Conservation (phyloP, 1,139 yeast genomes). For the Debaryomyces singareniensis region DNA sequence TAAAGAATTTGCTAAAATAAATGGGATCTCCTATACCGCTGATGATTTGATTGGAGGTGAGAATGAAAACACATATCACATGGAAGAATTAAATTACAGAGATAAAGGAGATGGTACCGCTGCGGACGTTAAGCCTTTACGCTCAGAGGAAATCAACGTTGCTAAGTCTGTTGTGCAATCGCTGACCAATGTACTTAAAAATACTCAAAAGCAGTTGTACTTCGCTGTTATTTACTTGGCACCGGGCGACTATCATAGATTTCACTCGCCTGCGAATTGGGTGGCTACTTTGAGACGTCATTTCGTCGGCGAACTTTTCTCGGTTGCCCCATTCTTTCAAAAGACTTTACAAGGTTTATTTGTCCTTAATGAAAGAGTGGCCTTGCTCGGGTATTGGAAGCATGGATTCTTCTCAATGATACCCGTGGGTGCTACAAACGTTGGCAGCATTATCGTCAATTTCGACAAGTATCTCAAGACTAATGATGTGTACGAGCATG, state of each 20-base stretch:
- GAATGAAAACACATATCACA: constrained; percentile 22
- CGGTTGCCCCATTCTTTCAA: constrained; percentile 97
- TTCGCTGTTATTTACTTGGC: constrained; percentile 93
- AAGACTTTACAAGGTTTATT: constrained; percentile 79
- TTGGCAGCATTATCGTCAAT: constrained; percentile 87
- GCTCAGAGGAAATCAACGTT: constrained; percentile 35
- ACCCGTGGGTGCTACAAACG: constrained; percentile 98
- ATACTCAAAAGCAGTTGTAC: constrained; percentile 55
- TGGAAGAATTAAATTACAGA: constrained; percentile 42
- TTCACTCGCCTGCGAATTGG: constrained; percentile 97
- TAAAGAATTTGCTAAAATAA: constrained; percentile 70
- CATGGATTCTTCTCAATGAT: constrained; percentile 98
- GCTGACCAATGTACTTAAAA: constrained; percentile 21
- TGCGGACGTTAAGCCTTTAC: constrained; percentile 23
- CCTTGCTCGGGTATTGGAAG: constrained; percentile 92
- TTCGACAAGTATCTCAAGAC: constrained; percentile 90
- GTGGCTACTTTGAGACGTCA: constrained; percentile 90
- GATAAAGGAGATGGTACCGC: constrained; percentile 56
- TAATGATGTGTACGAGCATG: constrained; percentile 62
- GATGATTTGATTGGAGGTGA: constrained; percentile 62
- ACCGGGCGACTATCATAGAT: constrained; percentile 97
- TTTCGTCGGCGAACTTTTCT: constrained; percentile 90
- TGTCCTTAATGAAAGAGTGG: constrained; percentile 91
- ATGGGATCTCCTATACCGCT: constrained; percentile 68
- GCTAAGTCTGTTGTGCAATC: constrained; percentile 38